Conservation (phyloP, 2,329 filamentous ascomycete species). For the Penicillium thymicola region DNA sequence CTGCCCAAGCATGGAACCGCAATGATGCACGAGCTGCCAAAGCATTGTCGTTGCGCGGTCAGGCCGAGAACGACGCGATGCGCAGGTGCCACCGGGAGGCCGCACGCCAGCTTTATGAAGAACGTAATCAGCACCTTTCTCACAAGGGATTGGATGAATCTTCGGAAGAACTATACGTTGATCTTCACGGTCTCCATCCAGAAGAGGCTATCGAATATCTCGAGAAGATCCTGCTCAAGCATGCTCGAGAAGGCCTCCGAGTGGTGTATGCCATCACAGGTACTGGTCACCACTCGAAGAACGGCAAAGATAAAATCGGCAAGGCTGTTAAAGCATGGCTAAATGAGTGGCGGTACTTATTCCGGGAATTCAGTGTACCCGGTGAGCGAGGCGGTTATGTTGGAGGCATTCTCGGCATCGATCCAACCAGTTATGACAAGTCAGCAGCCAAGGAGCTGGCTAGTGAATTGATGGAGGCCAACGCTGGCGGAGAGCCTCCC, state of each 20-base stretch:
- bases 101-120: slow-evolving; percentile 85
- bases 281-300: slow-evolving; percentile 96
- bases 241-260: slow-evolving; percentile 63
- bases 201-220: slow-evolving; percentile 96
- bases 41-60: slow-evolving; percentile 86
- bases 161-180: slow-evolving; percentile 78
- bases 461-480: slow-evolving; percentile 20
- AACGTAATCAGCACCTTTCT: slow-evolving; percentile 71
- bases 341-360: slow-evolving; percentile 93
- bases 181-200: slow-evolving; percentile 96
- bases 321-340: slow-evolving; percentile 88
- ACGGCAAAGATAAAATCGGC: slow-evolving; percentile 97
- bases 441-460: slow-evolving; percentile 28
- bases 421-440: slow-evolving; percentile 58
- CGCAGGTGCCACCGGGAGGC: slow-evolving; percentile 94
- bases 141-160: slow-evolving; percentile 43
- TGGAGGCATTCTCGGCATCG: slow-evolving; percentile 63
- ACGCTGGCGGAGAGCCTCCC: slow-evolving; percentile 26
- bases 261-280: slow-evolving; percentile 95
- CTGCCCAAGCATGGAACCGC: slow-evolving; percentile 96
- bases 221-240: slow-evolving; percentile 80
- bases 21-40: slow-evolving; percentile 96
- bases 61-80: slow-evolving; percentile 97
- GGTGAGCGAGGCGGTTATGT: slow-evolving; percentile 82
- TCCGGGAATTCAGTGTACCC: slow-evolving; percentile 91